phyloP scores from a whole-genome alignment of 495 filamentous ascomycete species.

The Aeminium ludgeri region DNA sequence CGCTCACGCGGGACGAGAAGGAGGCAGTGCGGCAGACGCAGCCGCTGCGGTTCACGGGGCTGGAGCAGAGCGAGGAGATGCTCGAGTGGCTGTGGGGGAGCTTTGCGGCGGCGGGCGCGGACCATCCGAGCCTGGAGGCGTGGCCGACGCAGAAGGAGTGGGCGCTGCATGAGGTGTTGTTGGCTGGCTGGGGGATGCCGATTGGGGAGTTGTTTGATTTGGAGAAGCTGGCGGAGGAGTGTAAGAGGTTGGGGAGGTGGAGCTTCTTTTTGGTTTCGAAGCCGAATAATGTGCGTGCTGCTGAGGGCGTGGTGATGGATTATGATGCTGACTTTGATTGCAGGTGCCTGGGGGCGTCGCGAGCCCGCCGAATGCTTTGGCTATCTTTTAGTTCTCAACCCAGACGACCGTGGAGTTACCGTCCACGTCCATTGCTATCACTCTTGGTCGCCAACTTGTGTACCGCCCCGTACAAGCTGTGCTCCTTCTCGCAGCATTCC shows the following conservation, averaged over 20 bases:
- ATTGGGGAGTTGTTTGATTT: constrained; percentile 24
- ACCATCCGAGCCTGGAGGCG: constrained; percentile 22
- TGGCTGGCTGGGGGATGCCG: constrained; percentile 21
- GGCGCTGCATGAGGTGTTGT: constrained; percentile 19
- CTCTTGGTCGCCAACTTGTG: too few species aligned
- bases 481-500: too few species aligned
- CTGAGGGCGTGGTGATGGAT: too few species aligned
- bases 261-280: constrained; percentile 19
- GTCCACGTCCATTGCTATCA: too few species aligned
- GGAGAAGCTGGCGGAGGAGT: constrained; percentile 17
- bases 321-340: too few species aligned
- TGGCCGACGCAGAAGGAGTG: constrained; percentile 23
- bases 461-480: too few species aligned
- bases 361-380: constrained; percentile 19
- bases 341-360: constrained; percentile 17
- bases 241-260: constrained; percentile 16
- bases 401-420: too few species aligned
- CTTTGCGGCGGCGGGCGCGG: constrained; percentile 22
- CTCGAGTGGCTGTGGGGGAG: constrained; percentile 26
- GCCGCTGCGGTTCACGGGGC: constrained; percentile 31
- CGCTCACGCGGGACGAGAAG: constrained; percentile 21
- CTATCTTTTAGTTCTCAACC: too few species aligned
- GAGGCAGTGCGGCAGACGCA: constrained; percentile 18
- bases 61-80: constrained; percentile 32
- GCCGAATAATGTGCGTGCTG: constrained; percentile 17